Conservation (phyloP, 495 filamentous ascomycete species). For the Penicillium nucicola region DNA sequence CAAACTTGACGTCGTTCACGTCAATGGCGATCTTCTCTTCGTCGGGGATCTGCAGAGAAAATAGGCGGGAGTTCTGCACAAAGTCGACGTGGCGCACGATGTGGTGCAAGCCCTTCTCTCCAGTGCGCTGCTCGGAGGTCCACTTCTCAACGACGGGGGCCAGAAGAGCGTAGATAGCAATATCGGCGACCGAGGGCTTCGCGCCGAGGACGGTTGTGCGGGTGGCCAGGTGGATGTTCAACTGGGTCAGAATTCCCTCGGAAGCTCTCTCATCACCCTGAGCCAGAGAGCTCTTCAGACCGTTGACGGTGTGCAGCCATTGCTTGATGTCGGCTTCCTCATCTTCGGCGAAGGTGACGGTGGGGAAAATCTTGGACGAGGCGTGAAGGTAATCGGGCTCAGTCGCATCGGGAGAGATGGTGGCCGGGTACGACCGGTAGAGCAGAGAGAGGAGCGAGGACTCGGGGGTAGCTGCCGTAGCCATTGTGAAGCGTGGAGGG, state of each 20-base stretch:
- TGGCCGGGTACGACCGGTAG: slow-evolving; percentile 50
- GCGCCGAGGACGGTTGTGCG: slow-evolving; percentile 86
- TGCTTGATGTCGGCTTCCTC: slow-evolving; percentile 84
- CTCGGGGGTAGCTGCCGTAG: slow-evolving; percentile 47
- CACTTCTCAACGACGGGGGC: slow-evolving; percentile 76
- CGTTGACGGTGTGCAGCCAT: slow-evolving; percentile 74
- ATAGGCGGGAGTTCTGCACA: slow-evolving; percentile 82
- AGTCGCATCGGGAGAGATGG: slow-evolving; percentile 45
- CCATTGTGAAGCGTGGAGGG: slow-evolving; percentile 42
- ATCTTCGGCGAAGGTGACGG: slow-evolving; percentile 63
- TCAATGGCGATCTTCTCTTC: slow-evolving; percentile 80
- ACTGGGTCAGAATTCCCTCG: slow-evolving; percentile 57
- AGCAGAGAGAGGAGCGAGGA: slow-evolving; percentile 52
- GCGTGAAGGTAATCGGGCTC: slow-evolving; percentile 49
- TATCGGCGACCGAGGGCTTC: slow-evolving; percentile 88
- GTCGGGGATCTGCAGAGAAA: slow-evolving; percentile 66
- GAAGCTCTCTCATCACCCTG: slow-evolving; percentile 55
- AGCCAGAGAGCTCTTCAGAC: slow-evolving; percentile 57
- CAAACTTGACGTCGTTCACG: slow-evolving; percentile 72
- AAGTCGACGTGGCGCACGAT: slow-evolving; percentile 92
- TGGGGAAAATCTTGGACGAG: slow-evolving; percentile 60
- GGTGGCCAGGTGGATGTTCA: slow-evolving; percentile 83
- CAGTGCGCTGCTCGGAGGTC: slow-evolving; percentile 84
- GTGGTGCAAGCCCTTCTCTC: slow-evolving; percentile 84
- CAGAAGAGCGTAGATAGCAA: slow-evolving; percentile 78